These are phyloP conservation scores for Diaporthe aspalathi DNA, from an alignment of 2,329 filamentous ascomycete species.

Conservation along the genomic window DNA sequence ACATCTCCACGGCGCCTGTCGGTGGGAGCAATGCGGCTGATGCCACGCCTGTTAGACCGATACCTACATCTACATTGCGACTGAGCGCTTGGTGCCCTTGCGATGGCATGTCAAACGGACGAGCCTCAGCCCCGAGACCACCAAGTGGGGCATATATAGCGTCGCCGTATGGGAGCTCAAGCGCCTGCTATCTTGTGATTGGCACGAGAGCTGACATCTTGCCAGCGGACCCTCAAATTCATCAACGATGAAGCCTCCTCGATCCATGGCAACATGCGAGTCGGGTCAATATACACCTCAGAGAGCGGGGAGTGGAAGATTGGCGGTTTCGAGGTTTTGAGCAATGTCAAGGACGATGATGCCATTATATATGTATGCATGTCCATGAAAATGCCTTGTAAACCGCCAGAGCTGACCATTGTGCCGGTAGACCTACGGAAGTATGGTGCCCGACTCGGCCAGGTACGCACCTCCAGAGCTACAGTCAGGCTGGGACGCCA, in stretches of 20 bases:
- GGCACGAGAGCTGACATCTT: conserved; percentile 17
- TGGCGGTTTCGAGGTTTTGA: conserved; percentile 91
- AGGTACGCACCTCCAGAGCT: conserved; percentile 91
- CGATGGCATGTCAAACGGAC: conserved; percentile 91
- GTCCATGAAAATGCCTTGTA: not conserved
- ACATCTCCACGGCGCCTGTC: conserved; percentile 43
- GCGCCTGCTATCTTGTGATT: not conserved
- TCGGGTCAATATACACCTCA: conserved; percentile 89
- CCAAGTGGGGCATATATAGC: conserved; percentile 94
- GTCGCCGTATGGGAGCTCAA: conserved; percentile 71
- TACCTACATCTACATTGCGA: conserved; percentile 94
- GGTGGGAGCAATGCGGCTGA: conserved; percentile 40
- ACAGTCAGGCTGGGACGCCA: conserved; percentile 88
- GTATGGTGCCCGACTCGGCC: conserved; percentile 84
- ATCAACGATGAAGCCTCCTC: conserved; percentile 94
- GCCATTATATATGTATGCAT: conserved; percentile 82
- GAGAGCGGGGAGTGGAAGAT: conserved; percentile 99
- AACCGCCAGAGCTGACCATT: conserved; percentile 35
- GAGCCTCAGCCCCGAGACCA: conserved; percentile 88
- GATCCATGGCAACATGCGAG: conserved; percentile 87
- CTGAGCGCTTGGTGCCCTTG: conserved; percentile 87
- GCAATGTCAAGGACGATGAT: conserved; percentile 95
- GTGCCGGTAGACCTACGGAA: conserved; percentile 78
- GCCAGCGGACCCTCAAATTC: conserved; percentile 89
- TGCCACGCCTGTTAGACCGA: conserved; percentile 74